Base-by-base conservation (phyloP, 805 yeast species). In the Kuraishia capsulata region DNA sequence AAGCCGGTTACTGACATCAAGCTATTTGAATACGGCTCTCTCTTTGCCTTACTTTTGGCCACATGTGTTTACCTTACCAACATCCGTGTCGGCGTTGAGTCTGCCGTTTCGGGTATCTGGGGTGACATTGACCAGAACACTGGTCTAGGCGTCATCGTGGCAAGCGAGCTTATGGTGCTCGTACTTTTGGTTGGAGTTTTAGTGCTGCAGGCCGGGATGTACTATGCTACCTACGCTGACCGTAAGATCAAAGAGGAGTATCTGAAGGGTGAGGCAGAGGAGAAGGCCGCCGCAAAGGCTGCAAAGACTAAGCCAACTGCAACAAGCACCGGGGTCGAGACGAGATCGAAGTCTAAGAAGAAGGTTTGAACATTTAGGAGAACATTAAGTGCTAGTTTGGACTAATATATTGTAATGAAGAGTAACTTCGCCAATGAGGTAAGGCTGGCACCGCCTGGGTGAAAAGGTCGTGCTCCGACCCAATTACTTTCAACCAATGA, bases 61-160 rank as follows among this genome's bases (percentile, higher is more conserved):
- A 62, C 83, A 33, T 77, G 90, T 50, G 73, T 90, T 50, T 92
- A 88, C 60, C 65, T 90, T 51, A 82, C 96, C 44, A 92, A 92
- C 64, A 67, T 90, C 48, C 73, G 86, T 53, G 76, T 83, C 38
- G 97, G 97, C 39, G 66, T 80, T 30, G 71, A 72, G 48, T 75
- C 89, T 40, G 75, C 86, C 39, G 49, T 76, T 20, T 59, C 71
- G 41, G 89, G 88, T 33, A 67, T 76, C 43, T 90, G 97, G 97
- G 97, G 96, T 47, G 97, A 90, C 37, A 95, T 92, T 37, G 85
- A 84, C 51, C 77, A 73, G 56, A 69, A 69, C 43, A 85, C 95
- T 18, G 97, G 97, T 23, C 62, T 90, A 51, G 86, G 85, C 46
- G 96, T 92, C 30, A 75, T 92, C 52, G 96, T 92, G 30, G 97